Conservation (phyloP, 345 rosid genomes). For the Arabidopsis arenosa region DNA sequence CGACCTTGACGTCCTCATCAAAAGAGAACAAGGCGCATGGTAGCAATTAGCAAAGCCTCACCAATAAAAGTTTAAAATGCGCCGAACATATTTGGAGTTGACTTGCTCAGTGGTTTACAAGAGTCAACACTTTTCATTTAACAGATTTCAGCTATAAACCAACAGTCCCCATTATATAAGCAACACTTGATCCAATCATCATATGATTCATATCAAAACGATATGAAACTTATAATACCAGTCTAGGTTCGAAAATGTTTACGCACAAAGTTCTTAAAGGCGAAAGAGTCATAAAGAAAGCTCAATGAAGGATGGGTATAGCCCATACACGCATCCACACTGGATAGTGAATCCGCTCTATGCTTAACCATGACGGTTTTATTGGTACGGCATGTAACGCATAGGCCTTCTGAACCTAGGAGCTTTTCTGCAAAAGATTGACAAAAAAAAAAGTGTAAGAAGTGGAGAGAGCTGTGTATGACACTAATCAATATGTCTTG, state of each 20-base stretch:
- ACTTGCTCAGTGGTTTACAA: background rate
- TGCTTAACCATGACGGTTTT: constrained; percentile 35
- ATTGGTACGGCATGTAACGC: constrained; percentile 94
- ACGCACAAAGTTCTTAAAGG: constrained; percentile 21
- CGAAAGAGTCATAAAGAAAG: constrained; percentile 29
- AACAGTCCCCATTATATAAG: background rate
- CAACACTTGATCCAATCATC: constrained; percentile 13
- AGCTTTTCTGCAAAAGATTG: constrained; percentile 64
- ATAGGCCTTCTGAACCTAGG: constrained; percentile 88
- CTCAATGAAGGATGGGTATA: constrained; percentile 21
- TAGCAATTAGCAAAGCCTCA: constrained; percentile 16
- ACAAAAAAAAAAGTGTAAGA: background rate
- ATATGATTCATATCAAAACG: constrained; percentile 30
- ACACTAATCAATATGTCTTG: background rate
- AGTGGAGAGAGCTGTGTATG: constrained; percentile 2
- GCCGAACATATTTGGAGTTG: background rate
- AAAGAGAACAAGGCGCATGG: background rate
- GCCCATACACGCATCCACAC: constrained; percentile 22
- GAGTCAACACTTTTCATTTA: background rate
- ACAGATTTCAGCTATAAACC: background rate
- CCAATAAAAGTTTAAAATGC: constrained; percentile 2
- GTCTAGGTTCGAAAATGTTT: constrained; percentile 27
- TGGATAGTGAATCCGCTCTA: background rate
- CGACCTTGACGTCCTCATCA: constrained; percentile 5
- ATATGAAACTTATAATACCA: constrained; percentile 34